These are phyloP conservation scores for Pichia sp. DNA, from an alignment of 1,139 yeast genomes.

Conservation along the genomic window DNA sequence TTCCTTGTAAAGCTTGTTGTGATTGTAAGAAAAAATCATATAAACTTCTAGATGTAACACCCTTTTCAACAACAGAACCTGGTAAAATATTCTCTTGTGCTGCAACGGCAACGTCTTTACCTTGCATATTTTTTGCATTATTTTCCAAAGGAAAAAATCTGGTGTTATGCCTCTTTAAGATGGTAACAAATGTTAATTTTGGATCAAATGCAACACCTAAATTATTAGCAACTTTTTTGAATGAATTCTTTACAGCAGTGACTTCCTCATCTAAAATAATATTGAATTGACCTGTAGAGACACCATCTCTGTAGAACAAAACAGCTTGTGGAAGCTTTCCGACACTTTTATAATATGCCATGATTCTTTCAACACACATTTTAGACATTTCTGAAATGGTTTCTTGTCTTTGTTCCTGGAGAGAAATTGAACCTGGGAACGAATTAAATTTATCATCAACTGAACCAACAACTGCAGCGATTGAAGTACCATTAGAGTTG, in stretches of 20 bases:
- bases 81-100: conserved; percentile 24
- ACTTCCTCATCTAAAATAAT: conserved; percentile 26
- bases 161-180: conserved; percentile 27
- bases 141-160: conserved; percentile 28
- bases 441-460: conserved; percentile 22
- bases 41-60: conserved; percentile 27
- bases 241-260: conserved; percentile 24
- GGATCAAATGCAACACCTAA: conserved; percentile 21
- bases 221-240: conserved; percentile 15
- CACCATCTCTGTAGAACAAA: conserved; percentile 30
- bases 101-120: conserved; percentile 19
- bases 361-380: conserved; percentile 24
- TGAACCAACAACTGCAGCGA: conserved; percentile 29
- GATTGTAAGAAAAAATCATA: conserved; percentile 29
- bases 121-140: conserved; percentile 21
- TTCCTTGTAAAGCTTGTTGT: conserved; percentile 30
- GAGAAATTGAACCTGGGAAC: conserved; percentile 27
- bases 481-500: conserved; percentile 22
- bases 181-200: conserved; percentile 26
- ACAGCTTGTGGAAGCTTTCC: conserved; percentile 25
- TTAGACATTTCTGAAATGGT: conserved; percentile 24
- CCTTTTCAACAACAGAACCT: conserved; percentile 29
- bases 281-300: conserved; percentile 28
- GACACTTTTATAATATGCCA: conserved; percentile 19
- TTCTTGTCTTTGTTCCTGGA: conserved; percentile 26